Evolutionary conservation across 176 grass and related monocot species (phyloP).

Genomic region (Juncus inflexus): DNA sequence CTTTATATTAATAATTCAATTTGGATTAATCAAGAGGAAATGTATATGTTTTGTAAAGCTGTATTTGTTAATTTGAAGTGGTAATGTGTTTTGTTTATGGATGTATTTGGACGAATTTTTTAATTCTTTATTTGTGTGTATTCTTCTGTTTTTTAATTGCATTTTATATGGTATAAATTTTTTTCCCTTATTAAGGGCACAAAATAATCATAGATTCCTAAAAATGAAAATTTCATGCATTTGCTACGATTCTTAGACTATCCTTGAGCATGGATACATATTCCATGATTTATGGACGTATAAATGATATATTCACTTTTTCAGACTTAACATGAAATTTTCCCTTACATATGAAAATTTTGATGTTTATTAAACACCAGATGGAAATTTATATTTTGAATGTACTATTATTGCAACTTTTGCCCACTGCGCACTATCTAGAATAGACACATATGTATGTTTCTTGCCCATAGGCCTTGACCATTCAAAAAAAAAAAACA

Average conservation of each 20-base stretch:
- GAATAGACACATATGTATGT: neutral
- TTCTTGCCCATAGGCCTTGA: constrained; percentile 10
- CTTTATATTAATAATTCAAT: no score
- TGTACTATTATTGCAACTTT: neutral
- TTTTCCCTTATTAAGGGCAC: neutral
- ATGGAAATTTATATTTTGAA: neutral
- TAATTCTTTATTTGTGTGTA: neutral
- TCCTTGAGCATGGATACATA: neutral
- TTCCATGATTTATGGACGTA: neutral
- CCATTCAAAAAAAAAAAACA: neutral
- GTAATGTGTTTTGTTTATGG: constrained; percentile 23
- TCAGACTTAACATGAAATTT: neutral
- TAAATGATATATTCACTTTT: neutral
- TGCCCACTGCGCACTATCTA: neutral
- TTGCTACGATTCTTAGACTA: no score
- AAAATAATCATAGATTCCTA: neutral
- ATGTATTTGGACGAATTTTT: constrained; percentile 8
- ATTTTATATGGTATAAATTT: no score
- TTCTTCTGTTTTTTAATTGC: neutral
- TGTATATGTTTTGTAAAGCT: constrained; percentile 1
- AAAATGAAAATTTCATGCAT: no score
- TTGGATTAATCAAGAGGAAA: no score
- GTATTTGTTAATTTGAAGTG: constrained; percentile 20
- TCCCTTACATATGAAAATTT: neutral
- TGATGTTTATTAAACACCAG: no score